Evolutionary conservation across 2,329 filamentous ascomycete genomes (phyloP), one percentile per base, ranked within the genome.

Genomic region (Stylonectria norvegica): DNA sequence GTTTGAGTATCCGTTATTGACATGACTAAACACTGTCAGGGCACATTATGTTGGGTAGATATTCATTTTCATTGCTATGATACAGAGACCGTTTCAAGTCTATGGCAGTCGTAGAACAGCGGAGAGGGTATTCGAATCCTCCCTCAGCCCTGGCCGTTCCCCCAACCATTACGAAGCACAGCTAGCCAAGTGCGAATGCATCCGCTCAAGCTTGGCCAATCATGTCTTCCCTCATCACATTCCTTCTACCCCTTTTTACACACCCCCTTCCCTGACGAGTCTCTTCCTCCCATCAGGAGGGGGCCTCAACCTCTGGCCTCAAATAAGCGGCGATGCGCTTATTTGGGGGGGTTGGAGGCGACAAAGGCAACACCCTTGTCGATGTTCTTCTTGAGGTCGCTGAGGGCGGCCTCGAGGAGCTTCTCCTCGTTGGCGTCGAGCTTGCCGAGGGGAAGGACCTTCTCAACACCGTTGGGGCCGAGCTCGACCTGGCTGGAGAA

Each of bases 401-500:
- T 74, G 57, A 97, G 75, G 79, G 81, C 86, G 62, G 82, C 87
- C 63, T 94, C 86, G 61, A 98, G 73, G 59, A 98, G 83, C 72
- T 84, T 83, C 81, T 95, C 75, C 85, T 98, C 93, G 69, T 82
- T 75, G 60, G 82, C 80, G 63, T 88, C 87, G 65, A 97, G 65
- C 71, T 86, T 77, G 70, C 93, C 93, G 59, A 98, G 73, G 59
- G 86, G 83, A 68, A 85, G 78, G 69, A 97, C 91, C 81, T 95
- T 86, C 80, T 93, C 83, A 54, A 94, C 91, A 76, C 93, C 93
- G 68, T 91, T 85, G 68, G 90, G 89, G 74, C 93, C 93, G 63
- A 98, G 87, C 78, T 95, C 88, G 65, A 98, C 87, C 70, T 82
- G 85, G 73, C 86, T 90, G 66, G 89, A 85, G 76, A 98, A 98